Evolutionary conservation across 116 monocot genomes (phyloP).

Genomic region (Trichopus zeylanicus): DNA sequence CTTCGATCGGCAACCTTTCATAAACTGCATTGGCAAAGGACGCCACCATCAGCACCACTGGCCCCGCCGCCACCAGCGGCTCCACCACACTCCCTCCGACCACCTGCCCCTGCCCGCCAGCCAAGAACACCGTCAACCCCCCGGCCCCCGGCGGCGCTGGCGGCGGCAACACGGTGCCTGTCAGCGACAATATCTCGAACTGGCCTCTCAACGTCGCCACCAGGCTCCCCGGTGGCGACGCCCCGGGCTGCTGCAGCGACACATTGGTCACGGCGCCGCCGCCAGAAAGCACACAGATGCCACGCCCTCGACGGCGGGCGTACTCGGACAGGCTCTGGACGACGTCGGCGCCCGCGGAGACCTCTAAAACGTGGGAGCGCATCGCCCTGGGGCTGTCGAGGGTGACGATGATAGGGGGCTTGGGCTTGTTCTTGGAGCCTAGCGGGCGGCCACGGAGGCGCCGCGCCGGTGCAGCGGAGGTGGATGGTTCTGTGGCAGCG

Average conservation of each 20-base stretch:
- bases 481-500: conserved; percentile 2
- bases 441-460: conserved; percentile 52
- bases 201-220: conserved; percentile 49
- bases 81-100: conserved; percentile 50
- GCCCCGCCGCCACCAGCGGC: conserved; percentile 49
- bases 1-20: conserved; percentile 49
- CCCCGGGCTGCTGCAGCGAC: conserved; percentile 46
- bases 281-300: conserved; percentile 57
- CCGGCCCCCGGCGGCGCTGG: conserved; percentile 52
- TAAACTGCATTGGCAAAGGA: conserved; percentile 55
- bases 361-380: conserved; percentile 65
- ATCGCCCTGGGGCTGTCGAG: conserved; percentile 70
- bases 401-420: conserved; percentile 62
- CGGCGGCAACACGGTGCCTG: conserved; percentile 57
- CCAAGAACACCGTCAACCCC: conserved; percentile 46
- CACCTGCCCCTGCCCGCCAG: conserved; percentile 67
- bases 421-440: conserved; percentile 68
- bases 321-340: conserved; percentile 51
- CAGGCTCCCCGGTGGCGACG: conserved; percentile 18
- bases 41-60: conserved; percentile 52
- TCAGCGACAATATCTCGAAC: conserved; percentile 56
- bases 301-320: conserved; percentile 60
- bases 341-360: conserved; percentile 56
- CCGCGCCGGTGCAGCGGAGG: conserved; percentile 17
- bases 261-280: conserved; percentile 59